A percentile compares a stretch with the other conserved stretches of the same genome.
Evolutionary conservation across 495 filamentous ascomycete genomes (phyloP).

Genomic region (Hypomontagnella monticulosa): DNA sequence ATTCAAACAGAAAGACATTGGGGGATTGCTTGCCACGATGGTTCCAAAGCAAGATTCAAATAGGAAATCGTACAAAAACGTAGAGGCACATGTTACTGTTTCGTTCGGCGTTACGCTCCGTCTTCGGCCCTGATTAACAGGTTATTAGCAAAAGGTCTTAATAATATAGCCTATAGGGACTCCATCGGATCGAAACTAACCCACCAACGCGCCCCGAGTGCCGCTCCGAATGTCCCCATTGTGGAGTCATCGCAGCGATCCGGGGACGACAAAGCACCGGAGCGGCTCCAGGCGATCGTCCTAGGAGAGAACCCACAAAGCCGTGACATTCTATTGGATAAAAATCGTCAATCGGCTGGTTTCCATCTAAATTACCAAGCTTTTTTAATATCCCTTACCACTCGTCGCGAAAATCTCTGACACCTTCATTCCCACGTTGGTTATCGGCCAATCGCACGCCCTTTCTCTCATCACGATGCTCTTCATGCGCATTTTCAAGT

Average conservation of each 20-base stretch:
- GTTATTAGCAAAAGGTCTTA: constrained; percentile 32
- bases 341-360: constrained; percentile 24
- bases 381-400: constrained; percentile 5
- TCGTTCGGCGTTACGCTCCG: constrained; percentile 21
- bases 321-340: constrained; percentile 17
- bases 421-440: background rate
- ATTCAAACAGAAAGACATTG: background rate
- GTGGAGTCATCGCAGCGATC: constrained; percentile 32
- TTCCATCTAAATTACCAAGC: constrained; percentile 26
- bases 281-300: constrained; percentile 31
- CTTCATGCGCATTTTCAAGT: background rate
- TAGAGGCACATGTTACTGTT: constrained; percentile 15
- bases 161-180: constrained; percentile 33
- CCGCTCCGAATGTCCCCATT: constrained; percentile 30
- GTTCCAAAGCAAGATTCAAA: constrained; percentile 3
- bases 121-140: constrained; percentile 27
- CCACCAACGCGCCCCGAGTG: constrained; percentile 27
- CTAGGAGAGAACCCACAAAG: constrained; percentile 1
- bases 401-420: constrained; percentile 2
- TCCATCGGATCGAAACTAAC: constrained; percentile 23
- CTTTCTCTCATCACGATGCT: background rate
- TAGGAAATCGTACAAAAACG: constrained; percentile 12
- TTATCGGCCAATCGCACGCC: background rate
- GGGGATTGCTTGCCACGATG: background rate
- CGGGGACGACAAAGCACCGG: constrained; percentile 33